These are phyloP conservation scores for Ustilago lituana DNA, from an alignment of 1,284 basidiomycete species.

Conservation along the genomic window DNA sequence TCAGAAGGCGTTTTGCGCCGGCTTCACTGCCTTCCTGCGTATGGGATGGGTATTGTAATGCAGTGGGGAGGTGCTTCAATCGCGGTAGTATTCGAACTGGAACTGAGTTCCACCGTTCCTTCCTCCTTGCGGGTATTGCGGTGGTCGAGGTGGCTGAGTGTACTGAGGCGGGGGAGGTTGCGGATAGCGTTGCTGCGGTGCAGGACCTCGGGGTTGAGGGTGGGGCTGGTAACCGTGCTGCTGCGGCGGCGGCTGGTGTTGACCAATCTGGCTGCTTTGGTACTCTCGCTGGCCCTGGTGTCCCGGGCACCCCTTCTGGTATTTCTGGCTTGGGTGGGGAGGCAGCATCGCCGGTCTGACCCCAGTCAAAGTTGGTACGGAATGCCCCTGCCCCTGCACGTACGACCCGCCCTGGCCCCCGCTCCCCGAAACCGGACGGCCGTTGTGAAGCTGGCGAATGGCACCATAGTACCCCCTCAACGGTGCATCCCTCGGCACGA, in stretches of 20 bases:
- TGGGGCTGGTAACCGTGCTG: not conserved
- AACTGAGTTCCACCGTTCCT: constrained; percentile 3
- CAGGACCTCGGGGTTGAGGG: too few species aligned
- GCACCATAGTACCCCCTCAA: constrained; percentile 14
- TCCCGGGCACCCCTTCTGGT: too few species aligned
- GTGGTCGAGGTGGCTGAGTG: not conserved
- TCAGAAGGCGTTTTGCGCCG: too few species aligned
- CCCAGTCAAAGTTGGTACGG: not conserved
- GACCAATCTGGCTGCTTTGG: not conserved
- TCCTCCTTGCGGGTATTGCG: not conserved
- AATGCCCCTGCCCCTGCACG: too few species aligned
- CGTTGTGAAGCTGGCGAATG: not conserved
- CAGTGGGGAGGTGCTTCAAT: not conserved
- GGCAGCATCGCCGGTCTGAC: not conserved
- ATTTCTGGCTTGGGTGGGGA: not conserved
- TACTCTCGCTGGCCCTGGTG: constrained; percentile 3
- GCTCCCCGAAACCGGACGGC: too few species aligned
- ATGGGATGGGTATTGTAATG: too few species aligned
- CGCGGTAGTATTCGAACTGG: constrained; percentile 27
- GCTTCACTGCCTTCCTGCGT: too few species aligned
- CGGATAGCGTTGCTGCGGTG: too few species aligned
- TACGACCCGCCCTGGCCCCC: too few species aligned
- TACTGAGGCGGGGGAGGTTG: not conserved
- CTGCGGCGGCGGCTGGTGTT: not conserved
- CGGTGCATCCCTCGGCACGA: constrained; percentile 15